Percentiles rank a stretch among this genome's conserved stretches.
These are phyloP conservation scores for Ascochyta lentis DNA, from an alignment of 2,329 filamentous ascomycete genomes.

Conservation along the genomic window DNA sequence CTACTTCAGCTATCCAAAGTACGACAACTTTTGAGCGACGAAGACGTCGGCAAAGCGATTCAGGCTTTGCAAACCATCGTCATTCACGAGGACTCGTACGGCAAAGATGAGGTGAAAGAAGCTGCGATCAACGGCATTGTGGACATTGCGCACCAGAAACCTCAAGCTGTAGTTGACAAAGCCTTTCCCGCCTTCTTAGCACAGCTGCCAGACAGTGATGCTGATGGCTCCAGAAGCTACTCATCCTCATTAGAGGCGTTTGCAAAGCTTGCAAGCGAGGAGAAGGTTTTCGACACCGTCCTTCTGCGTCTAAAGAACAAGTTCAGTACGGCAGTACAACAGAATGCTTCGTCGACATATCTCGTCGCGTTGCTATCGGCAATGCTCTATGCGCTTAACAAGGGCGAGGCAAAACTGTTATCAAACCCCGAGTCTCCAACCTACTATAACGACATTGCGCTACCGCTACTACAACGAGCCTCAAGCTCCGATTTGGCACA, in stretches of 20 bases:
- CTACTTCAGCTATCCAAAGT: conserved; percentile 53
- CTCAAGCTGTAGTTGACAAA: conserved; percentile 67
- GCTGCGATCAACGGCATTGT: conserved; percentile 65
- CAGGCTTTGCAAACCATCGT: conserved; percentile 68
- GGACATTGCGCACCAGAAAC: conserved; percentile 67
- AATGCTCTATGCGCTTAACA: conserved; percentile 66
- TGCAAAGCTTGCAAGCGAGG: conserved; percentile 68
- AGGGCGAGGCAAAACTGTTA: conserved; percentile 60
- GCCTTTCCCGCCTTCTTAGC: conserved; percentile 72
- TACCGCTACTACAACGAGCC: conserved; percentile 51
- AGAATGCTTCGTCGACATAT: conserved; percentile 60
- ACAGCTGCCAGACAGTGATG: conserved; percentile 64
- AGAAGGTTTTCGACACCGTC: conserved; percentile 68
- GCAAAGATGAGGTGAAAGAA: conserved; percentile 63
- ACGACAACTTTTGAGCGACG: conserved; percentile 50
- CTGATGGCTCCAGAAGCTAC: conserved; percentile 56
- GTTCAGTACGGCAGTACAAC: conserved; percentile 62
- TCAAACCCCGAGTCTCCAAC: conserved; percentile 46
- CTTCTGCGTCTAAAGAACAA: conserved; percentile 69
- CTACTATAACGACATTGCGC: conserved; percentile 57
- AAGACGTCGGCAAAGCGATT: conserved; percentile 58
- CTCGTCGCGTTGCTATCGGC: conserved; percentile 66
- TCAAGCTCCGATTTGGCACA: conserved; percentile 43
- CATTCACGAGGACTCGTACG: conserved; percentile 63
- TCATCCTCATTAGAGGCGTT: conserved; percentile 67